These are phyloP conservation scores for Hemileccinum impolitum DNA, from an alignment of 768 basidiomycete species.

Conservation along the genomic window DNA sequence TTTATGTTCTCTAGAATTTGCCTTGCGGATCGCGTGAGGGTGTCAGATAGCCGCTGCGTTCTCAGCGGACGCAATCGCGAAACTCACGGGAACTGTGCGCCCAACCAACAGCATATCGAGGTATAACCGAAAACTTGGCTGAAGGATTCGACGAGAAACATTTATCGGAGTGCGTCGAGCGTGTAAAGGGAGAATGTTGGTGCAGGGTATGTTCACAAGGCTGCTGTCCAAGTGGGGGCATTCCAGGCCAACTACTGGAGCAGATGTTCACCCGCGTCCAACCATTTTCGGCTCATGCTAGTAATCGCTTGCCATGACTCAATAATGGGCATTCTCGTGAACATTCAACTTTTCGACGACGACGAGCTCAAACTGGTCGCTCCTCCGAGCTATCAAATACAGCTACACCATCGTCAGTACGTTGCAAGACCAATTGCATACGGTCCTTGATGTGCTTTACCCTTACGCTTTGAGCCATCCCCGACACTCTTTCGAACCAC, in stretches of 20 bases:
- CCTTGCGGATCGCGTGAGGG: constrained; percentile 44
- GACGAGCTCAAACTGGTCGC: not conserved
- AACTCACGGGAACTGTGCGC: constrained; percentile 88
- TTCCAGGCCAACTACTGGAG: too few relatives aligned
- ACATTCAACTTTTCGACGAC: too few relatives aligned
- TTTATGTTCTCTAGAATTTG: constrained; percentile 80
- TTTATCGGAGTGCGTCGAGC: not conserved
- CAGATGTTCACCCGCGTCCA: not conserved
- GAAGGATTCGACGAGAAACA: constrained; percentile 28
- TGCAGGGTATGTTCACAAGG: constrained; percentile 16
- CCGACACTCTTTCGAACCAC: constrained; percentile 35
- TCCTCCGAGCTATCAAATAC: too few relatives aligned
- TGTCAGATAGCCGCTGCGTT: constrained; percentile 12
- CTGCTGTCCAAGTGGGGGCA: constrained; percentile 1
- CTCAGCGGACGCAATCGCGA: constrained; percentile 2
- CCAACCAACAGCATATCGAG: constrained; percentile 78
- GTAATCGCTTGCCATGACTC: too few relatives aligned
- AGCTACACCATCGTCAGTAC: too few relatives aligned
- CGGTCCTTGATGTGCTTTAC: too few relatives aligned
- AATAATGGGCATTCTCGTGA: too few relatives aligned
- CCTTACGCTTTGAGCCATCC: constrained; percentile 32
- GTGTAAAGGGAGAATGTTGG: not conserved
- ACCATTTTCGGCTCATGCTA: not conserved
- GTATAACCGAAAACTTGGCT: constrained; percentile 68
- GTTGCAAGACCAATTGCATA: too few relatives aligned